Evolutionary conservation across 2,329 filamentous ascomycete species (phyloP).

Genomic region (Metarhizium brunneum): DNA sequence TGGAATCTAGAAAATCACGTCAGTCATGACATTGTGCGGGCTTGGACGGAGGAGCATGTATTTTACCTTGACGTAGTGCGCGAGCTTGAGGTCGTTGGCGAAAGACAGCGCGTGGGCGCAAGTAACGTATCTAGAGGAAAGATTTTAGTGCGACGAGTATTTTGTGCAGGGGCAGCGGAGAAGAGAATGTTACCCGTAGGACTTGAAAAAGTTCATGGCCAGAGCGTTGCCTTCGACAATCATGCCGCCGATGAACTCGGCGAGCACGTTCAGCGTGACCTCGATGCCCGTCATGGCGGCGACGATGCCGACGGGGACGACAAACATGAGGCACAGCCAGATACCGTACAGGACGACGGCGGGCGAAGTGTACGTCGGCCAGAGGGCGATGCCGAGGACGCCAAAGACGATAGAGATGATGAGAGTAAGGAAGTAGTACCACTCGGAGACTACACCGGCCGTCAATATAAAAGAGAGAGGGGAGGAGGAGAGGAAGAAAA

Average conservation of each 20-base stretch:
- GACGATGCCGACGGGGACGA: conserved; percentile 35
- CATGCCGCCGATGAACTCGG: conserved; percentile 38
- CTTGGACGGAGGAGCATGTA: no score
- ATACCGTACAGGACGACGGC: conserved; percentile 35
- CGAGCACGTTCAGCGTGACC: conserved; percentile 34
- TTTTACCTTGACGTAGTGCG: conserved; percentile 33
- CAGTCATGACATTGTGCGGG: no score
- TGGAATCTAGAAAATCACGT: conserved; percentile 14
- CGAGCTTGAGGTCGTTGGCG: conserved; percentile 25
- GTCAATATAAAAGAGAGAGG: no score
- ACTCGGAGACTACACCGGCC: conserved; percentile 27
- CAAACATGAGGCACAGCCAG: conserved; percentile 29
- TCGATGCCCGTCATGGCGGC: conserved; percentile 32
- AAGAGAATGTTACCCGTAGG: conserved; percentile 16
- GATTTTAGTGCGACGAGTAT: not conserved
- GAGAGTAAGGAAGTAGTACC: conserved; percentile 32
- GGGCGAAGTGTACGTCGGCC: conserved; percentile 32
- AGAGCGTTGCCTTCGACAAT: conserved; percentile 33
- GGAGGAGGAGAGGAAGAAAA: not conserved
- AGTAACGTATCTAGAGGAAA: conserved; percentile 17
- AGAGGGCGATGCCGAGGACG: conserved; percentile 24
- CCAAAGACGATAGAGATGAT: conserved; percentile 23
- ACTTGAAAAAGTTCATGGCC: conserved; percentile 39
- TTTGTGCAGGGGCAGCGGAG: not conserved
- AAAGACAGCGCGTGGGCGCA: conserved; percentile 27